These are phyloP conservation scores for Wallemia hederae DNA, from an alignment of 1,284 basidiomycete genomes.

Conservation along the genomic window DNA sequence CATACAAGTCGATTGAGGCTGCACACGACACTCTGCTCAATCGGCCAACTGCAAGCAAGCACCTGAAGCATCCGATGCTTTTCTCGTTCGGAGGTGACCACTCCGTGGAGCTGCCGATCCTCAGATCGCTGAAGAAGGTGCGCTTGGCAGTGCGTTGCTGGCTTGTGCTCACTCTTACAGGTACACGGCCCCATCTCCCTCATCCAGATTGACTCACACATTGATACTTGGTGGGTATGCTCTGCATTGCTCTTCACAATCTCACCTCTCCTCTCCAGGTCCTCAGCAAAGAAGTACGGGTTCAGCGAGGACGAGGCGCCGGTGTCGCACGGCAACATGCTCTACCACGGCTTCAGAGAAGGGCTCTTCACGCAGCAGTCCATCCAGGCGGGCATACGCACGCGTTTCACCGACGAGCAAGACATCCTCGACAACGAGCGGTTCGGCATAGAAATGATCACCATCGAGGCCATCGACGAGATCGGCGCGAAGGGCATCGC, in stretches of 20 bases:
- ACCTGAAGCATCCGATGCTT: conserved; percentile 31
- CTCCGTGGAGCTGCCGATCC: conserved; percentile 22
- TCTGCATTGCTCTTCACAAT: too few relatives aligned
- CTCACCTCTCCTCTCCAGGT: conserved; percentile 3
- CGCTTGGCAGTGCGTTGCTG: too few relatives aligned
- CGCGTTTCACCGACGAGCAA: conserved; percentile 24
- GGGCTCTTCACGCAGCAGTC: conserved; percentile 19
- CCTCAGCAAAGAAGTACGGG: conserved; percentile 4
- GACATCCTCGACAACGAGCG: conserved; percentile 32
- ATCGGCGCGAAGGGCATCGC: conserved; percentile 32
- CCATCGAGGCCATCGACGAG: conserved; percentile 46
- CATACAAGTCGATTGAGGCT: conserved; percentile 45
- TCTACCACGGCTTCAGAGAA: conserved; percentile 28
- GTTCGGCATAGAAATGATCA: conserved; percentile 38
- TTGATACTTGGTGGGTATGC: conserved; percentile 41
- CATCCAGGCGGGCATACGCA: conserved; percentile 45
- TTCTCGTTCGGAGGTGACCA: conserved; percentile 49
- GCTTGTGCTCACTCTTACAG: conserved; percentile 34
- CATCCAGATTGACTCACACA: conserved; percentile 52
- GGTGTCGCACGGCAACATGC: conserved; percentile 7
- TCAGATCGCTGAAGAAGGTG: background rate
- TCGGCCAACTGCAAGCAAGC: conserved; percentile 21
- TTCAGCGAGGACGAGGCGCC: conserved; percentile 2
- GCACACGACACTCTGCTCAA: conserved; percentile 38
- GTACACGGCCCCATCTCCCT: conserved; percentile 32